Percentiles rank a stretch among this genome's conserved stretches.
These are phyloP conservation scores for Ceratobasidium sp. DNA, from an alignment of 1,284 basidiomycete genomes.

Conservation along the genomic window DNA sequence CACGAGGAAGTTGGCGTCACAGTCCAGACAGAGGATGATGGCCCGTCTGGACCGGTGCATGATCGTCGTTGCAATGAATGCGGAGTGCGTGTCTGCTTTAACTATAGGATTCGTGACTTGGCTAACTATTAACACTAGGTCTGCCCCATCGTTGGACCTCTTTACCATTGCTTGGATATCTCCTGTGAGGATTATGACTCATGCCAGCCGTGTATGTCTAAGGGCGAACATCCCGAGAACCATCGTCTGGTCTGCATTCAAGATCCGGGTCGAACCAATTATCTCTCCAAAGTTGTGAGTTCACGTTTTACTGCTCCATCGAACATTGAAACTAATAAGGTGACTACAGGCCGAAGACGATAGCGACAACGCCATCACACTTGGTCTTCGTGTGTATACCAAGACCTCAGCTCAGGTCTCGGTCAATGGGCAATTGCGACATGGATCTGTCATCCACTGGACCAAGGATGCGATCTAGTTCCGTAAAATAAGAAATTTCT, in stretches of 20 bases:
- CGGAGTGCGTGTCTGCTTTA: conserved; percentile 22
- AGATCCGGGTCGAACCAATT: conserved; percentile 33
- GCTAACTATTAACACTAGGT: conserved; percentile 1
- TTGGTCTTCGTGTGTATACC: conserved; percentile 45
- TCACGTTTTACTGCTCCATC: not conserved
- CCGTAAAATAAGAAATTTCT: too few species aligned
- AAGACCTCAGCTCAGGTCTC: conserved; percentile 29
- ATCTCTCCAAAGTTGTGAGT: conserved; percentile 7
- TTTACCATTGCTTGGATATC: conserved; percentile 44
- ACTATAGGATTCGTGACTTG: not conserved
- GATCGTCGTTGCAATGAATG: conserved; percentile 42
- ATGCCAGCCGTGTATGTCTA: conserved; percentile 42
- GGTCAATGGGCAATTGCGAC: conserved; percentile 44
- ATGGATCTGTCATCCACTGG: conserved; percentile 42
- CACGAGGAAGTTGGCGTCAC: conserved; percentile 1
- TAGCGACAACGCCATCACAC: conserved; percentile 42
- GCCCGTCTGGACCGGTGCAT: conserved; percentile 15
- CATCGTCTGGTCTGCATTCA: conserved; percentile 42
- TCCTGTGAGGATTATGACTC: conserved; percentile 43
- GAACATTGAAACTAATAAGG: not conserved
- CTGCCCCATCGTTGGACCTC: conserved; percentile 42
- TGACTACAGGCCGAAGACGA: conserved; percentile 34
- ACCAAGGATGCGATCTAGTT: conserved; percentile 30
- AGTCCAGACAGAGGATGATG: not conserved
- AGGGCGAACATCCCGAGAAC: conserved; percentile 31